Conservation (phyloP, 2,329 filamentous ascomycete species). For the Nemania diffusa region DNA sequence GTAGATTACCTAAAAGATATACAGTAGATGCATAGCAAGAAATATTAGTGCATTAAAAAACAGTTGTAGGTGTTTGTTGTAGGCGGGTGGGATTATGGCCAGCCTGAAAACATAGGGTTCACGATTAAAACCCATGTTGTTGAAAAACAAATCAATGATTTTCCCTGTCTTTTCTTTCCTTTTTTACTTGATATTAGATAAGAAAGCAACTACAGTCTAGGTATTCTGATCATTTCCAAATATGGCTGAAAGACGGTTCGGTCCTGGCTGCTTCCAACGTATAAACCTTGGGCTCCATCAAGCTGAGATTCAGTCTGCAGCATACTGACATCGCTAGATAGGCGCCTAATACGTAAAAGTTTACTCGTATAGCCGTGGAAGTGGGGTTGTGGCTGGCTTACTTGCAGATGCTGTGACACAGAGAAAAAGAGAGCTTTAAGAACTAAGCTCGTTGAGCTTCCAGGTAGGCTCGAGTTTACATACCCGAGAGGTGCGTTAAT, state of each 20-base stretch:
- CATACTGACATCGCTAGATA: not conserved
- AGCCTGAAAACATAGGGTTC: not conserved
- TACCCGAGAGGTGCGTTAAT: constrained; percentile 1
- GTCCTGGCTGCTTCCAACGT: no score
- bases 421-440: not conserved
- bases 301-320: not conserved
- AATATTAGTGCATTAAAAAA: not conserved
- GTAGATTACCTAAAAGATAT: no score
- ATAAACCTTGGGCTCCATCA: not conserved
- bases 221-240: no score
- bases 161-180: not conserved
- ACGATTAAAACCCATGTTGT: not conserved
- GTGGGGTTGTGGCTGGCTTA: not conserved
- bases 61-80: no score
- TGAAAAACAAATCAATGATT: not conserved
- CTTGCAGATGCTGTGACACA: not conserved
- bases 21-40: not conserved
- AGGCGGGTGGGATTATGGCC: not conserved
- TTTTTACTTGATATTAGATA: not conserved
- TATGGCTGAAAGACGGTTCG: no score
- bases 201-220: no score
- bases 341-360: not conserved
- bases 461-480: not conserved
- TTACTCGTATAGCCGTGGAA: not conserved
- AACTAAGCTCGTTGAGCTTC: not conserved